Evolutionary conservation across 805 yeast species (phyloP), one percentile per base, ranked within the genome.

Genomic region (Starmerella asiatica): DNA sequence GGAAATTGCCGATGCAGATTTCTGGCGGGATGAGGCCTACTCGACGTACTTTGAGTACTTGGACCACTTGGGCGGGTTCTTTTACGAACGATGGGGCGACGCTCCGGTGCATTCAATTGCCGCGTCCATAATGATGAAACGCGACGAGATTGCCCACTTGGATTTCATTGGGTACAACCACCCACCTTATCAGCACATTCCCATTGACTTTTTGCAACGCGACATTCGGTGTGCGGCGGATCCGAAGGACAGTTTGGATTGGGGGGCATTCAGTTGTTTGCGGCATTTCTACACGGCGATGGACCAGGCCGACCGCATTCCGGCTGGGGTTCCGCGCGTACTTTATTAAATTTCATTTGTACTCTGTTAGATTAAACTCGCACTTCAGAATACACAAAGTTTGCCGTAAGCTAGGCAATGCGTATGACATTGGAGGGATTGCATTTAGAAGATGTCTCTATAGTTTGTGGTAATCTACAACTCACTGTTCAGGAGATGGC

Each of bases 31-130:
- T 21, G 69, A 72, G 8, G 59, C 68, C 15, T 91, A 91, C 59
- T 68, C 74, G 36, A 66, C 65, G 17, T 88, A 78, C 57, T 84
- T 83, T 56, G 62, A 76, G 32, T 72, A 67, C 50, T 59, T 88
- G 34, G 97, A 88, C 43, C 38, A 59, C 9, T 63, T 75, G 4
- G 83, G 86, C 9, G 97, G 97, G 0, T 88, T 88, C 57, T 85
- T 76, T 69, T 69, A 71, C 41, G 97, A 88, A 59, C 65, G 98
- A 52, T 88, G 96, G 96, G 97, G 97, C 2, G 97, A 91, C 66
- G 96, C 97, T 0, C 95, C 97, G 0, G 76, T 88, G 3, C 97
- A 88, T 57, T 79, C 95, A 0, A 61, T 91, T 20, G 97, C 93
- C 0, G 73, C 81, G 5, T 91, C 84, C 0, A 67, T 91, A 69